Evolutionary conservation across 140 eudicot genomes (phyloP).

Genomic region (Bidens hawaiensis): DNA sequence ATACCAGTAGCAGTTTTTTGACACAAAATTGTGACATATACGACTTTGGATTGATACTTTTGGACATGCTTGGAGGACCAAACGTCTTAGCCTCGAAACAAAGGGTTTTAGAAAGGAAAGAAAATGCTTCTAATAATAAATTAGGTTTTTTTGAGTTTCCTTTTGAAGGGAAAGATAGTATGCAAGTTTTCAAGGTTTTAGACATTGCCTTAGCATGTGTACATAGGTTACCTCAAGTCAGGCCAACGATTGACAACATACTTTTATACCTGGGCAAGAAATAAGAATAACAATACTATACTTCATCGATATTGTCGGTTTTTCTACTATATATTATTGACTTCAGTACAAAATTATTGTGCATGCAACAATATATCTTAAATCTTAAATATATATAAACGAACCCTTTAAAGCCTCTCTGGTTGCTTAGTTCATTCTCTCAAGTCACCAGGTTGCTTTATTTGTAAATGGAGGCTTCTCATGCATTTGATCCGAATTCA

Average conservation of each 20-base stretch:
- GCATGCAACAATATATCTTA: no score
- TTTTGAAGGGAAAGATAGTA: conserved; percentile 15
- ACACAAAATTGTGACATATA: conserved; percentile 37
- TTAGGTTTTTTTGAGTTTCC: conserved; percentile 26
- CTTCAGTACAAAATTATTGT: background rate
- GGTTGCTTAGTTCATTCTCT: no score
- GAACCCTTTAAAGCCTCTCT: no score
- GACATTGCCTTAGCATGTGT: conserved; percentile 43
- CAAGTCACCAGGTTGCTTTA: no score
- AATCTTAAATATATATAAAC: no score
- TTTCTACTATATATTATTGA: background rate
- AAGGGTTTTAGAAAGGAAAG: conserved; percentile 18
- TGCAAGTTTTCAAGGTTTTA: conserved; percentile 33
- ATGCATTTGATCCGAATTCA: no score
- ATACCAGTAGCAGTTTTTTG: background rate
- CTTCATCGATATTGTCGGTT: background rate
- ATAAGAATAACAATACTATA: background rate
- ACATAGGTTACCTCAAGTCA: conserved; percentile 23
- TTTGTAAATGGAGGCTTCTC: no score
- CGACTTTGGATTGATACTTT: conserved; percentile 32
- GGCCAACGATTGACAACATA: conserved; percentile 38
- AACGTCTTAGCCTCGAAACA: conserved; percentile 12
- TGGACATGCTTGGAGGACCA: conserved; percentile 38
- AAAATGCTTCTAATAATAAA: background rate
- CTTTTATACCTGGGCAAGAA: conserved; percentile 9